Base-by-base conservation (phyloP, 2,329 filamentous ascomycete genomes). In the Verticillium alfalfae region DNA sequence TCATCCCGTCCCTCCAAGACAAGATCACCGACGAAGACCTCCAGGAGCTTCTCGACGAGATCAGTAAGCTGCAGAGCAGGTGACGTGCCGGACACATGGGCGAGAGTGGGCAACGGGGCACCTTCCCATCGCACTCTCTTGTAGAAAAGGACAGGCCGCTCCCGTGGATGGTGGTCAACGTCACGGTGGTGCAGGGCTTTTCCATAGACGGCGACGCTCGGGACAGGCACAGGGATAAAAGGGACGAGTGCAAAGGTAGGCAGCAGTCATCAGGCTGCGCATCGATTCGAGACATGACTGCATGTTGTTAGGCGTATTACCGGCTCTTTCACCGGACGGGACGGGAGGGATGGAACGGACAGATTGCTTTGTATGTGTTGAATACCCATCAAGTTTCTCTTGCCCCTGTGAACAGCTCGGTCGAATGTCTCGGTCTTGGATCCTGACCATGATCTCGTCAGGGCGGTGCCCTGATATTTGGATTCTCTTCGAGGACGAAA, bases 21-120 rank as follows among this genome's bases (percentile, higher is more conserved):
- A 99, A 99, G 79, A 96, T 98, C 71, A 85, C 84, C 64, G 94
- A 98, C 73, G 90, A 92, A 39, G 92, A 96, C 68, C 78, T 99
- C 66, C 89, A 96, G 75, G 89, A 93, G 65, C 80, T 98, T 62
- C 83, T 99, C 62, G 89, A 97, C 71, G 93, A 99, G 79, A 89
- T 98, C 77, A 90, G 88, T 68, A 96, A 96, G 81, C 80, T 96
- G 57, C 81, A 84, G 69, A 76, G 73, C 56, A 67, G 67, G 56
- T 71, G 63, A 70, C 37, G 56, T 12, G 52, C 16, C 45, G 10
- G 18, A 52, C 13, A 52, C n/a, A 12, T n/a, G n/a, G 9, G 10
- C 10, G 18, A 15, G 45, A 22, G 45, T 18, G 9, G 18, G 26
- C 26, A 31, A 8, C 18, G 18, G 45, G 18, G n/a, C 5, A 18